phyloP scores from a whole-genome alignment of 805 yeast genomes.

The Pichia manshurica region DNA sequence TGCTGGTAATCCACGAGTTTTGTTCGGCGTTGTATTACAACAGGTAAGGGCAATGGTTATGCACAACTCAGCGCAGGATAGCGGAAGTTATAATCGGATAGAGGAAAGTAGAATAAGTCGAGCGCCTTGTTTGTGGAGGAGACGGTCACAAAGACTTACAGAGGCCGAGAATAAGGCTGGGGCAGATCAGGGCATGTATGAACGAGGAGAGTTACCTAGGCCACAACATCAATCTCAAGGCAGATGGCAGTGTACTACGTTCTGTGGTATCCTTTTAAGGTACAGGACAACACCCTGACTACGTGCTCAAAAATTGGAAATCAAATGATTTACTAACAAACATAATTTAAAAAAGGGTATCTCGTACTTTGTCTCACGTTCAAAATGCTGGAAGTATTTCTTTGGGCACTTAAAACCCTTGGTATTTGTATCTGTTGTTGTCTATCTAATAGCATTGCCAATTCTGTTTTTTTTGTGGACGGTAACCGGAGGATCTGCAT shows the following conservation, averaged over 20 bases:
- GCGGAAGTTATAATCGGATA: too few relatives aligned
- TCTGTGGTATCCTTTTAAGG: constrained; percentile 5
- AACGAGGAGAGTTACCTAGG: too few relatives aligned
- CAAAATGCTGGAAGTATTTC: constrained; percentile 25
- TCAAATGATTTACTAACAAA: not conserved
- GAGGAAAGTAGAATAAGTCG: too few relatives aligned
- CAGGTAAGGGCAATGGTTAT: too few relatives aligned
- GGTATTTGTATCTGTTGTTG: constrained; percentile 15
- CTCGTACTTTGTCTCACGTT: constrained; percentile 20
- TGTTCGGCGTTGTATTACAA: too few relatives aligned
- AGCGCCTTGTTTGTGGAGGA: too few relatives aligned
- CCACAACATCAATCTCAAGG: not conserved
- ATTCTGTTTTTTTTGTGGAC: constrained; percentile 16
- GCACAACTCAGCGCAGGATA: too few relatives aligned
- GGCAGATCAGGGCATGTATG: too few relatives aligned
- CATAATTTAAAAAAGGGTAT: constrained; percentile 21
- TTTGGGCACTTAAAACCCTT: constrained; percentile 21
- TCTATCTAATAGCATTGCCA: constrained; percentile 18
- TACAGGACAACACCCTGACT: not conserved
- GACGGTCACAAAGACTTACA: too few relatives aligned
- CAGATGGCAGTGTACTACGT: constrained; percentile 13
- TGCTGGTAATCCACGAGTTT: not conserved
- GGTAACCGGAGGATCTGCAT: constrained; percentile 22
- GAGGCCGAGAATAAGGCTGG: too few relatives aligned
- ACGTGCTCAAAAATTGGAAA: not conserved